These are phyloP conservation scores for Teratosphaeria nubilosa DNA, from an alignment of 2,329 filamentous ascomycete genomes.

Conservation along the genomic window DNA sequence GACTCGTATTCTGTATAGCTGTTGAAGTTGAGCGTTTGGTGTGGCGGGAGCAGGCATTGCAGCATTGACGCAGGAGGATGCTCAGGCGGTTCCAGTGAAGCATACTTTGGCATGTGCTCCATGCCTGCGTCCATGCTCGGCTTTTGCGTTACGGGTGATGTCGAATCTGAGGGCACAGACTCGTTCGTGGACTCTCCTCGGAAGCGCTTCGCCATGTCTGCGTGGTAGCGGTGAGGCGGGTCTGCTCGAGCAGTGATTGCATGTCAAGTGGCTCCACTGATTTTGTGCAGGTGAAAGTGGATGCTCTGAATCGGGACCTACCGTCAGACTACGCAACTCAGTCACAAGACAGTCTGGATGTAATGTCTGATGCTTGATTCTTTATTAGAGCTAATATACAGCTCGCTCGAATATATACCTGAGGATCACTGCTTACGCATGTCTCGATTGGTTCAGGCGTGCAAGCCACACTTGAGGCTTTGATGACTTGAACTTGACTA, in stretches of 20 bases:
- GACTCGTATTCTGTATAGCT: slow-evolving; percentile 74
- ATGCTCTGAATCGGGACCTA: not conserved
- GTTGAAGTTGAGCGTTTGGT: slow-evolving; percentile 60
- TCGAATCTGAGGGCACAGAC: slow-evolving; percentile 7
- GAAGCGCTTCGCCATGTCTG: slow-evolving; percentile 50
- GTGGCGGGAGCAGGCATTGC: slow-evolving; percentile 73
- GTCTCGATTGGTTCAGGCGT: no score
- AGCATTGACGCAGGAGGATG: slow-evolving; percentile 43
- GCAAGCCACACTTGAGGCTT: no score
- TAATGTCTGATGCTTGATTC: no score
- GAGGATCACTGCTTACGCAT: no score
- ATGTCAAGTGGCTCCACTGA: not conserved
- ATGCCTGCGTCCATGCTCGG: slow-evolving; percentile 8
- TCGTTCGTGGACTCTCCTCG: slow-evolving; percentile 41
- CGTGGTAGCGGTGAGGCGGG: slow-evolving; percentile 1
- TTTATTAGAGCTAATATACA: no score
- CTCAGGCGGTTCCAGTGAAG: slow-evolving; percentile 43
- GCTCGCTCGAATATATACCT: no score
- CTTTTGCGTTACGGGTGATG: slow-evolving; percentile 9
- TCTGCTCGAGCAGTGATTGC: not conserved
- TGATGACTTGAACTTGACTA: no score
- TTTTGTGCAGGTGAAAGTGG: not conserved
- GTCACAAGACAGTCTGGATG: not conserved
- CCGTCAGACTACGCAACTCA: not conserved
- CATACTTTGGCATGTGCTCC: slow-evolving; percentile 30